These are phyloP conservation scores for Candida suzukii DNA, from an alignment of 805 yeast genomes.

Conservation along the genomic window DNA sequence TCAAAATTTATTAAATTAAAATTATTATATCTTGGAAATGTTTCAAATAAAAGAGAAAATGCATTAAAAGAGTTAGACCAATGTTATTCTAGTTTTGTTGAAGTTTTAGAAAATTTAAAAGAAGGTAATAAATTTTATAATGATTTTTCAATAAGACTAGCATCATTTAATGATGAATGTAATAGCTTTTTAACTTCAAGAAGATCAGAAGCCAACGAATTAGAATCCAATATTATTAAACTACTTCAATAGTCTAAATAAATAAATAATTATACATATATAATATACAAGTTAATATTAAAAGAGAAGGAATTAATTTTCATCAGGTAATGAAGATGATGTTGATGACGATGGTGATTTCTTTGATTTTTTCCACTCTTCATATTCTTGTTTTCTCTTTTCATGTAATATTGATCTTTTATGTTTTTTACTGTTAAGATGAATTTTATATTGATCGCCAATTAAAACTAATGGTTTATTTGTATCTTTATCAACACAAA, in stretches of 20 bases:
- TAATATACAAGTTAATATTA: too few relatives aligned
- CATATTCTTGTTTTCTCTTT: conserved; percentile 46
- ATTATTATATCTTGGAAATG: conserved; percentile 14
- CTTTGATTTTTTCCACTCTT: conserved; percentile 28
- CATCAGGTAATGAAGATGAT: neutral
- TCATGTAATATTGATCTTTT: conserved; percentile 41
- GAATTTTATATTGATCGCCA: conserved; percentile 70
- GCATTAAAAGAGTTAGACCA: conserved; percentile 46
- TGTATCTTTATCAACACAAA: conserved; percentile 46
- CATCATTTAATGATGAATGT: neutral
- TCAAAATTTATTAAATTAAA: conserved; percentile 13
- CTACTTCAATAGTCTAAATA: neutral
- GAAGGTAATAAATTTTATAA: conserved; percentile 70
- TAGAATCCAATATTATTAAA: conserved; percentile 1
- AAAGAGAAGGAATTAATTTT: too few relatives aligned
- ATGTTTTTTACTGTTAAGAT: conserved; percentile 64
- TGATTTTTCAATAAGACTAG: conserved; percentile 37
- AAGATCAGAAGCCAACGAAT: conserved; percentile 4
- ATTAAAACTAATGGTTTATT: conserved; percentile 56
- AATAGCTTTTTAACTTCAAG: neutral
- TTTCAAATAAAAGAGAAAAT: conserved; percentile 33
- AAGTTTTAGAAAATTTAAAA: conserved; percentile 50
- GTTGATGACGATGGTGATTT: too few relatives aligned
- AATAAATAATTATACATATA: neutral
- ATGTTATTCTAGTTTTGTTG: conserved; percentile 43